phyloP scores from a whole-genome alignment of 2,329 filamentous ascomycete genomes.

The Phialemonium atrogriseum region DNA sequence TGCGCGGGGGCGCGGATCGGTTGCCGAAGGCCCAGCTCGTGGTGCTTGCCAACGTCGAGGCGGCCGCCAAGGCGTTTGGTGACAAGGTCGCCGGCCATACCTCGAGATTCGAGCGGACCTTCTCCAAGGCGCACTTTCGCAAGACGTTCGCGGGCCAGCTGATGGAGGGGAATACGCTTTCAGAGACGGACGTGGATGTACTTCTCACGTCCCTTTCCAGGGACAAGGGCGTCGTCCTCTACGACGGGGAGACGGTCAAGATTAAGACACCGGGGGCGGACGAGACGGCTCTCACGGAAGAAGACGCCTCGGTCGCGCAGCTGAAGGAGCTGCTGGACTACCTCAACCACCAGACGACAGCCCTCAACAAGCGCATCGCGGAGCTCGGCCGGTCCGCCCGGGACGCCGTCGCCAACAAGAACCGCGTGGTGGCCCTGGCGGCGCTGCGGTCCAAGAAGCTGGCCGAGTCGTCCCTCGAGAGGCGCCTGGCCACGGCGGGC shows the following conservation, averaged over 20 bases:
- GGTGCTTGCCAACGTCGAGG: conserved; percentile 54
- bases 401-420: conserved; percentile 62
- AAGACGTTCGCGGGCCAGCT: conserved; percentile 47
- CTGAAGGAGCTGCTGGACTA: conserved; percentile 72
- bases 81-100: conserved; percentile 32
- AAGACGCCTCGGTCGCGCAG: conserved; percentile 76
- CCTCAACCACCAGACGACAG: conserved; percentile 62
- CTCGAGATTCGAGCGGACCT: conserved; percentile 57
- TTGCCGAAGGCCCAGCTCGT: conserved; percentile 57
- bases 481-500: conserved; percentile 62
- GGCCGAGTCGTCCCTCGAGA: conserved; percentile 63
- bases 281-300: conserved; percentile 51
- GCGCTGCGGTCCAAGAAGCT: conserved; percentile 77
- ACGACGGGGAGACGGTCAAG: conserved; percentile 64
- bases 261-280: conserved; percentile 47
- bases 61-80: conserved; percentile 45
- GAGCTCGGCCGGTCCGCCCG: conserved; percentile 58
- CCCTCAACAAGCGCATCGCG: conserved; percentile 59
- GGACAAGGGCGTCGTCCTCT: conserved; percentile 52
- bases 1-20: conserved; percentile 34
- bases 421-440: conserved; percentile 65
- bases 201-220: conserved; percentile 62
- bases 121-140: conserved; percentile 57
- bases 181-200: conserved; percentile 58
- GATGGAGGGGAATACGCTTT: conserved; percentile 40